Conservation (phyloP, 106 monocot genomes). For the Xerophyta viscosa region DNA sequence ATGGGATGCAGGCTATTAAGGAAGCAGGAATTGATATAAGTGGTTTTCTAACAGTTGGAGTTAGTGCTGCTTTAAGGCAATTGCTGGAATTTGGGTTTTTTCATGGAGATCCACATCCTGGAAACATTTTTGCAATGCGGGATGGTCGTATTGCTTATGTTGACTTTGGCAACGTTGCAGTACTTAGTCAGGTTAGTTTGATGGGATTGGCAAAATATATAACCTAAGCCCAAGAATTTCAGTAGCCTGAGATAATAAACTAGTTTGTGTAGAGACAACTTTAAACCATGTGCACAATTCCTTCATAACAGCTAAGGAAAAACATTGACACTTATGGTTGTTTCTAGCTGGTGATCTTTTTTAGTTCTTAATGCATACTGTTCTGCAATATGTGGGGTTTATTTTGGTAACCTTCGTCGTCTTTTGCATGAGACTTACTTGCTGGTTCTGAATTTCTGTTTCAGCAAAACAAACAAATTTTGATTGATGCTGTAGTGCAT, state of each 20-base stretch:
- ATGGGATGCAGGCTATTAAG: constrained; percentile 61
- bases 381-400: too few species aligned
- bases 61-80: constrained; percentile 93
- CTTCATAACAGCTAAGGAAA: too few species aligned
- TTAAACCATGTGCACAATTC: too few species aligned
- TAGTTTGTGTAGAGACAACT: too few species aligned
- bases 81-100: constrained; percentile 97
- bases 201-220: too few species aligned
- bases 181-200: constrained; percentile 90
- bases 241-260: too few species aligned
- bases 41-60: constrained; percentile 90
- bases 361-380: too few species aligned
- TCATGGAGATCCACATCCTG: constrained; percentile 99
- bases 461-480: constrained; percentile 98
- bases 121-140: constrained; percentile 98
- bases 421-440: background rate
- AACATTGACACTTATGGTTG: too few species aligned
- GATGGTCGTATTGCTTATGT: constrained; percentile 99
- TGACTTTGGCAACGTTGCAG: constrained; percentile 98
- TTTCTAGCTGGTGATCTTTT: too few species aligned
- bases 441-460: too few species aligned
- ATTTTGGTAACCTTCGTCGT: too few species aligned
- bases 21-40: constrained; percentile 87
- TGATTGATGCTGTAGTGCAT: constrained; percentile 98
- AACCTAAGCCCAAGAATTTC: too few species aligned